Percentiles rank a stretch among this genome's conserved stretches.
These are phyloP conservation scores for Silene latifolia DNA, from an alignment of 148 eudicot species.

Conservation along the genomic window DNA sequence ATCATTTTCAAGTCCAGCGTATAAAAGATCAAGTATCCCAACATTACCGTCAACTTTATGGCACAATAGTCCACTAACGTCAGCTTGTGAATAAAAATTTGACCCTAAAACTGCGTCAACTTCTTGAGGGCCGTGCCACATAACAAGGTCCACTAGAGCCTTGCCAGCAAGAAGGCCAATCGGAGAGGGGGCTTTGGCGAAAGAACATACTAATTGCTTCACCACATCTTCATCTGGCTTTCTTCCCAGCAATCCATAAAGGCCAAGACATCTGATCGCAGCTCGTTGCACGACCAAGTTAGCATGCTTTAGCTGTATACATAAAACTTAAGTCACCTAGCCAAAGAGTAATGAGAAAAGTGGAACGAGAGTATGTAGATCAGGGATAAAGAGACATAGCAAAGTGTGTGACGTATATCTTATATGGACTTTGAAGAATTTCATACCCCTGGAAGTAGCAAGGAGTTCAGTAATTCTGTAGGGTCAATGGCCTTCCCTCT, in stretches of 20 bases:
- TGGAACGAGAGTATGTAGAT: not conserved
- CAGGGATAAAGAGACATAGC: not conserved
- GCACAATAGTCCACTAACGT: constrained; percentile 24
- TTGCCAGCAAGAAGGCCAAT: constrained; percentile 66
- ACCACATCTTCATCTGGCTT: constrained; percentile 61
- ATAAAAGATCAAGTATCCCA: constrained; percentile 61
- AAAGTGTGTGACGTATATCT: not conserved
- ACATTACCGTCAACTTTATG: constrained; percentile 38
- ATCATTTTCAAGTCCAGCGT: constrained; percentile 50
- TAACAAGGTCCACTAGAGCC: constrained; percentile 76
- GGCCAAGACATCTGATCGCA: constrained; percentile 85
- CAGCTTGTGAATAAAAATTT: constrained; percentile 42
- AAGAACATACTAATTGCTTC: constrained; percentile 67
- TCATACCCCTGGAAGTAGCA: constrained; percentile 91
- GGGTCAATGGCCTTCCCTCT: constrained; percentile 80
- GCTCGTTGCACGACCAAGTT: constrained; percentile 87
- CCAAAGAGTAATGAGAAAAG: not conserved
- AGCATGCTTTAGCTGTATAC: constrained; percentile 78
- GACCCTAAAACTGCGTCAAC: constrained; percentile 61
- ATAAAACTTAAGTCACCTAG: constrained; percentile 10
- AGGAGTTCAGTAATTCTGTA: constrained; percentile 62
- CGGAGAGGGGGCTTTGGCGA: constrained; percentile 58
- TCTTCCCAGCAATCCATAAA: constrained; percentile 76
- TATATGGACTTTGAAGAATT: not conserved
- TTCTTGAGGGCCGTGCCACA: constrained; percentile 93